Evolutionary conservation across 805 yeast species (phyloP), one percentile per base, ranked within the genome.

Genomic region (Pichia nakasei): DNA sequence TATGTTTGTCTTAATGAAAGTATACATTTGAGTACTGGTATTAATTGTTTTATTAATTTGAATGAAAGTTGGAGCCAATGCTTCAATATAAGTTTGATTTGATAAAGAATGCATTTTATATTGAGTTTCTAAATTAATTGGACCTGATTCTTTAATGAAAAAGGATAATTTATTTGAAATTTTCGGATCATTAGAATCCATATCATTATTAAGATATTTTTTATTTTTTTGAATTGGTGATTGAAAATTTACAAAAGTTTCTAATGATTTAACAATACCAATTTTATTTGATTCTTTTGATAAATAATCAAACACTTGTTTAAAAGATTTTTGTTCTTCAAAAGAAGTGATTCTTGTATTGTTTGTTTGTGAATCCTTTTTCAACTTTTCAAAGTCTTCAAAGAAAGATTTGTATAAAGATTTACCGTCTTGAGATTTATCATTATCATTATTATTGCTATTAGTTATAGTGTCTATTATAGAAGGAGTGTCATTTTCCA

Each of bases 281-380:
- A 53, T 46, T 35, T 49, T 47, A 34, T 43, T 48, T 9, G 46
- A 31, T 9, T 47, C 46, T 21, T 55, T 52, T 39, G 54, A 51
- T 37, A 61, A 44, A 43, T 59, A 57, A 35, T 57, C 54, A 18
- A 61, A 58, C 3, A 61, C 57, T 36, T 52, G 53, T 38, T 59
- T 53, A 39, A 61, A 61, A 4, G 64, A 58, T 40, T 60, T 56
- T 41, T 59, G 61, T 39, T 61, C 66, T 33, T 60, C 60, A 35
- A 59, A 52, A 0, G 64, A 58, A 3, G 63, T 49, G 36, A 55
- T 46, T 37, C 52, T 52, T 13, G 49, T 40, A 15, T 27, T 22
- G 3, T 35, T 31, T 22, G 35, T 29, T 32, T 46, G 48, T 15
- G 39, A 38, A 35, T 46, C 43, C 20, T 48, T 51, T 12, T 59